phyloP scores from a whole-genome alignment of 2,329 filamentous ascomycete genomes.

The Penicillium corylophilum region DNA sequence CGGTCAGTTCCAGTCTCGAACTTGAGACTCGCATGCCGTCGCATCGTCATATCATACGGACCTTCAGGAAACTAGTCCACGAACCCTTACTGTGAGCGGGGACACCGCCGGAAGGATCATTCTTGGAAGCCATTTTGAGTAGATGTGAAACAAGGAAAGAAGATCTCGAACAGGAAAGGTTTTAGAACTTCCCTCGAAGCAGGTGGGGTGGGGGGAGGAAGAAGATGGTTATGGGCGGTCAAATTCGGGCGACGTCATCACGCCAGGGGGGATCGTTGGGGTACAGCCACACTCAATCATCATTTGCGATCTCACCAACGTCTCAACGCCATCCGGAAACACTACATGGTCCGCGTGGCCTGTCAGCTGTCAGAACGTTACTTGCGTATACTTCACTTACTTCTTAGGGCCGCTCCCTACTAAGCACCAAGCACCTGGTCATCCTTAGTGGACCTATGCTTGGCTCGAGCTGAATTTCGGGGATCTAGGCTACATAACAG shows the following conservation, averaged over 20 bases:
- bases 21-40: background rate
- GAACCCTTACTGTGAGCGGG: slow-evolving; percentile 45
- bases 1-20: slow-evolving; percentile 7
- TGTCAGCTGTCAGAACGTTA: background rate
- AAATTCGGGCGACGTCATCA: slow-evolving; percentile 25
- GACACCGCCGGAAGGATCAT: slow-evolving; percentile 42
- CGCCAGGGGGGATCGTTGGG: slow-evolving; percentile 1
- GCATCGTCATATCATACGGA: slow-evolving; percentile 14
- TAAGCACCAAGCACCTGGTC: background rate
- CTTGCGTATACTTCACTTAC: background rate
- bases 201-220: slow-evolving; percentile 3
- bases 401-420: background rate
- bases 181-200: background rate
- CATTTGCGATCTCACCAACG: background rate
- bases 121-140: slow-evolving; percentile 30
- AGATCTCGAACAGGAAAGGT: background rate
- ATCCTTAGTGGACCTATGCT: background rate
- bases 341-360: background rate
- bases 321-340: background rate
- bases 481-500: background rate
- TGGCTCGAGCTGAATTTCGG: background rate
- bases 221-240: slow-evolving; percentile 19
- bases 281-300: slow-evolving; percentile 8
- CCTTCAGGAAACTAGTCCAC: slow-evolving; percentile 51
- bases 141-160: background rate